A percentile compares a stretch with the other conserved stretches of the same genome.
These are phyloP conservation scores for Suhomyces choctaworum DNA, from an alignment of 1,139 yeast species.

Conservation along the genomic window DNA sequence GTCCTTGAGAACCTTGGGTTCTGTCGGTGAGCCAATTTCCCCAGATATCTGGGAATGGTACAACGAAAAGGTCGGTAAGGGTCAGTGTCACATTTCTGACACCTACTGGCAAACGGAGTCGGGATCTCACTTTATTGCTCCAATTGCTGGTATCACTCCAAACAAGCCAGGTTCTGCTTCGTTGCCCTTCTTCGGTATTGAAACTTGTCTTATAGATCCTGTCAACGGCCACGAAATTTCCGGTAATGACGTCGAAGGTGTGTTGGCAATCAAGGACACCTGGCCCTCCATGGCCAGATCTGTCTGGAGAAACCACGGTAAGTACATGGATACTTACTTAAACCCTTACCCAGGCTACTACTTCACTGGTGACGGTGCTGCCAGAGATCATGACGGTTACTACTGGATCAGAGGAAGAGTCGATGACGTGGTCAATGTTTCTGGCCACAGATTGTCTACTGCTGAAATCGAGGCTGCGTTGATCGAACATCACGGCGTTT, in stretches of 20 bases:
- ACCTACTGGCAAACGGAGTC: slow-evolving; percentile 99
- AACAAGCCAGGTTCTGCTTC: slow-evolving; percentile 98
- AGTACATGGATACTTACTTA: slow-evolving; percentile 90
- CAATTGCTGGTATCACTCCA: slow-evolving; percentile 91
- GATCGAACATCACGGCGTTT: slow-evolving; percentile 73
- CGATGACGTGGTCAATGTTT: slow-evolving; percentile 96
- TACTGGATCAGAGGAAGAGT: slow-evolving; percentile 99
- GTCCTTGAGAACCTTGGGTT: slow-evolving; percentile 92
- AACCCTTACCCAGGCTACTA: slow-evolving; percentile 95
- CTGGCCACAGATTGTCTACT: slow-evolving; percentile 96
- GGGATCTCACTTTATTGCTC: slow-evolving; percentile 94
- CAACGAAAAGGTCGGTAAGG: slow-evolving; percentile 86
- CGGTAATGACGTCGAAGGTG: slow-evolving; percentile 96
- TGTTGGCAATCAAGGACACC: slow-evolving; percentile 79
- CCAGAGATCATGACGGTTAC: slow-evolving; percentile 94
- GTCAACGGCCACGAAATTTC: slow-evolving; percentile 77
- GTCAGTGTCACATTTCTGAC: slow-evolving; percentile 83
- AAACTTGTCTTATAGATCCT: slow-evolving; percentile 89
- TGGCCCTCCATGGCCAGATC: slow-evolving; percentile 99
- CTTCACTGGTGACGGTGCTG: slow-evolving; percentile 99
- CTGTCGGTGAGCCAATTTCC: slow-evolving; percentile 98
- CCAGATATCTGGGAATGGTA: slow-evolving; percentile 99
- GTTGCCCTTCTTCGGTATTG: slow-evolving; percentile 92
- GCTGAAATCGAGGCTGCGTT: slow-evolving; percentile 96
- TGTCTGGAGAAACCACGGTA: slow-evolving; percentile 86